These are phyloP conservation scores for Colletotrichum aenigma DNA, from an alignment of 2,329 filamentous ascomycete genomes.

Conservation along the genomic window DNA sequence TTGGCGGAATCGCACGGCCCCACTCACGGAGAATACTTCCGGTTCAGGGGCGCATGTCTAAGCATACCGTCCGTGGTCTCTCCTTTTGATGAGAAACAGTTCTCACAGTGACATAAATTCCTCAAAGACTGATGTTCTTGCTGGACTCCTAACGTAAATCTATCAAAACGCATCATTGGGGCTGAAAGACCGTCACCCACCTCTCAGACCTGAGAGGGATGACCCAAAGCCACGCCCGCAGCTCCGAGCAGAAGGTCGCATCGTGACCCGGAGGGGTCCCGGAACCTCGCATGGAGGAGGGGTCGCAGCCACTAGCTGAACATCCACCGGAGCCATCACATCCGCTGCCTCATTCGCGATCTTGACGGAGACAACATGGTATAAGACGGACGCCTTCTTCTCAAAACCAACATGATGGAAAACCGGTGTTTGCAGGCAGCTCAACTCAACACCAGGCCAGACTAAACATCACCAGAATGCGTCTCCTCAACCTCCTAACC, in stretches of 20 bases:
- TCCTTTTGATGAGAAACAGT: not conserved
- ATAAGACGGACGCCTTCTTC: not conserved
- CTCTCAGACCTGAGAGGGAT: not conserved
- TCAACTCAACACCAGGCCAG: not conserved
- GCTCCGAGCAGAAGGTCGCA: not conserved
- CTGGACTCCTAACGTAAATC: accelerated
- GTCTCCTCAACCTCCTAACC: not conserved
- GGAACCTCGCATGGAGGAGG: not conserved
- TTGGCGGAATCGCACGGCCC: not conserved
- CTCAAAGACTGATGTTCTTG: not conserved
- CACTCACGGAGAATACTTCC: not conserved
- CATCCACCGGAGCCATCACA: not conserved
- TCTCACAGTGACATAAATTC: not conserved
- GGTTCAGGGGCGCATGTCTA: not conserved
- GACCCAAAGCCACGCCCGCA: not conserved
- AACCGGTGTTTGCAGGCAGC: not conserved
- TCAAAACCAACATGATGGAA: not conserved
- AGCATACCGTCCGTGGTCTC: not conserved
- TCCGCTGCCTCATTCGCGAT: not conserved
- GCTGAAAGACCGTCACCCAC: not conserved
- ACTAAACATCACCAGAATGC: not conserved
- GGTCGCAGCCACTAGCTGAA: not conserved
- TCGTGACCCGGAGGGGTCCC: not conserved
- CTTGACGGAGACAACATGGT: not conserved
- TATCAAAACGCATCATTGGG: not conserved